phyloP scores from a whole-genome alignment of 1,284 basidiomycete species.

The Cystobasidiaceae sp. region DNA sequence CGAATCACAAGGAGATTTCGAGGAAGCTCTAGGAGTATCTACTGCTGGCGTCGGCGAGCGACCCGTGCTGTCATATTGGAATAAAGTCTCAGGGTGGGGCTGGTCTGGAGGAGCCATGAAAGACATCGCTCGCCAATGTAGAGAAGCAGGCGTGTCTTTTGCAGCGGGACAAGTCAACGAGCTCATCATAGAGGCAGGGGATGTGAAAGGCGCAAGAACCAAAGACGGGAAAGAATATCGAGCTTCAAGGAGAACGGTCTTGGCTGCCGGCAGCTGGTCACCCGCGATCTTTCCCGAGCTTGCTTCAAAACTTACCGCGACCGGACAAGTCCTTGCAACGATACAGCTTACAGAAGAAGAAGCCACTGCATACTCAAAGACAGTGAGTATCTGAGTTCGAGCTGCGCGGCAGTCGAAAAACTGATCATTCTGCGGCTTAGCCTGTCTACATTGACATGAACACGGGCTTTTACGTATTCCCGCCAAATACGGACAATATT shows the following conservation, averaged over 20 bases:
- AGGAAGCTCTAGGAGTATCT: not conserved
- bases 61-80: constrained; percentile 16
- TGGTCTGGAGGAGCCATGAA: constrained; percentile 19
- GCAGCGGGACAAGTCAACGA: constrained; percentile 25
- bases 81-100: constrained; percentile 16
- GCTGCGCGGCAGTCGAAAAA: not conserved
- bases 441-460: constrained; percentile 29
- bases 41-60: not conserved
- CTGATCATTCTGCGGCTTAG: not conserved
- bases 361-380: constrained; percentile 55
- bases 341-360: constrained; percentile 69
- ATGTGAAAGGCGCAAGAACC: constrained; percentile 61
- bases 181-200: constrained; percentile 43
- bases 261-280: constrained; percentile 78
- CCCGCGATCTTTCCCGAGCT: constrained; percentile 65
- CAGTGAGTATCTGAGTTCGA: not conserved
- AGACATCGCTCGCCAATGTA: constrained; percentile 18
- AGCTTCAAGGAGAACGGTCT: constrained; percentile 56
- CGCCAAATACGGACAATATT: constrained; percentile 60
- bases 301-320: constrained; percentile 57
- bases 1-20: not conserved
- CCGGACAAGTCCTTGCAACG: constrained; percentile 65
- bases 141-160: constrained; percentile 16
- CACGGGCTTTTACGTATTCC: constrained; percentile 44
- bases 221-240: constrained; percentile 56